Conservation (phyloP, 805 yeast species). For the Wickerhamomyces subpelliculosus region DNA sequence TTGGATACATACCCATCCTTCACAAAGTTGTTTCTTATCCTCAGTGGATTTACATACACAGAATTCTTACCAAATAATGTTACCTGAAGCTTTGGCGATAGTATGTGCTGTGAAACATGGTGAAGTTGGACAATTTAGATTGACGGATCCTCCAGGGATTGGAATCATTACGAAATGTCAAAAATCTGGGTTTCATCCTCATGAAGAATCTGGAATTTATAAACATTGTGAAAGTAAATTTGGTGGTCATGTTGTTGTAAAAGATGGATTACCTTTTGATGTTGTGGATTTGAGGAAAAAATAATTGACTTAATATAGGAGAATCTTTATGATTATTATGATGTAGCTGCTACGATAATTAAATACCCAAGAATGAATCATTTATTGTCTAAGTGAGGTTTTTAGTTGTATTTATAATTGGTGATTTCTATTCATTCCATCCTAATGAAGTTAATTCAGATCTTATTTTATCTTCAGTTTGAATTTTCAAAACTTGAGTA, state of each 20-base stretch:
- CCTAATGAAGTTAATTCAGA: conserved; percentile 72
- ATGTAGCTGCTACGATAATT: too few species aligned
- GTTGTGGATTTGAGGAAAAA: conserved; percentile 39
- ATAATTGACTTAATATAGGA: neutral
- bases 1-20: conserved; percentile 73
- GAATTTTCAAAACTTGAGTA: conserved; percentile 85
- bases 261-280: conserved; percentile 39
- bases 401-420: too few species aligned
- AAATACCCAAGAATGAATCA: too few species aligned
- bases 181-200: conserved; percentile 54
- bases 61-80: conserved; percentile 60
- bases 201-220: conserved; percentile 43
- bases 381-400: too few species aligned
- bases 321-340: neutral
- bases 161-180: conserved; percentile 46
- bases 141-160: conserved; percentile 62
- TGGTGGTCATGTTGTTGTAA: conserved; percentile 44
- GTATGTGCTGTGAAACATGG: conserved; percentile 50
- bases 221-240: conserved; percentile 33
- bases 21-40: conserved; percentile 63
- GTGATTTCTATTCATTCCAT: conserved; percentile 46
- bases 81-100: conserved; percentile 62
- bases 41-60: conserved; percentile 66
- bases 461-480: conserved; percentile 77
- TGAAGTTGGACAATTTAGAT: conserved; percentile 47